Conservation (phyloP, 2,329 filamentous ascomycete species). For the Stromatinia cepivora region DNA sequence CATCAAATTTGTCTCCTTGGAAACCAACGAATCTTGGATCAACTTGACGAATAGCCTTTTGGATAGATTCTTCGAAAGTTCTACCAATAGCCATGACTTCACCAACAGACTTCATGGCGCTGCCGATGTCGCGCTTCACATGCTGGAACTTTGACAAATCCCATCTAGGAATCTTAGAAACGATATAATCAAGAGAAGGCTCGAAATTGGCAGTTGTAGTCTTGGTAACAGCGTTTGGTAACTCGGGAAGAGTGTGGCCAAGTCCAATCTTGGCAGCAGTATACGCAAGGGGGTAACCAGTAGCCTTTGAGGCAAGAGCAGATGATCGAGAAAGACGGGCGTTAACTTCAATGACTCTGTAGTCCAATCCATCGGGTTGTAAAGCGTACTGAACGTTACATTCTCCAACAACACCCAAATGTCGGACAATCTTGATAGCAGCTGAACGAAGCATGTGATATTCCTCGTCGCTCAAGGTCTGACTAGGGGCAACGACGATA, state of each 20-base stretch:
- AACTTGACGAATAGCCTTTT: slow-evolving; percentile 97
- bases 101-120: slow-evolving; percentile 97
- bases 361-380: slow-evolving; percentile 94
- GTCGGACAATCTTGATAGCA: slow-evolving; percentile 96
- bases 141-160: slow-evolving; percentile 99
- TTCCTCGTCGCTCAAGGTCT: slow-evolving; percentile 96
- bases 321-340: slow-evolving; percentile 97
- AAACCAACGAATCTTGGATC: slow-evolving; percentile 90
- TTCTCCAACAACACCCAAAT: slow-evolving; percentile 95
- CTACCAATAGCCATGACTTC: slow-evolving; percentile 99
- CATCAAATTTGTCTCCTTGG: slow-evolving; percentile 92
- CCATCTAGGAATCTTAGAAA: slow-evolving; percentile 98
- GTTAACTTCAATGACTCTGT: slow-evolving; percentile 98
- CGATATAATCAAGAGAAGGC: slow-evolving; percentile 94
- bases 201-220: slow-evolving; percentile 99
- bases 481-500: slow-evolving; percentile 94
- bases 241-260: slow-evolving; percentile 89
- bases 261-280: slow-evolving; percentile 98
- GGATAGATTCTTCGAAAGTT: slow-evolving; percentile 98
- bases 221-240: slow-evolving; percentile 97
- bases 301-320: slow-evolving; percentile 95
- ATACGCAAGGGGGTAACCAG: slow-evolving; percentile 94
- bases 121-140: slow-evolving; percentile 95
- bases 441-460: slow-evolving; percentile 99
- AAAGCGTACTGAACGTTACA: slow-evolving; percentile 98